Evolutionary conservation across 768 basidiomycete genomes (phyloP).

Genomic region (Termitomyces titanicus): DNA sequence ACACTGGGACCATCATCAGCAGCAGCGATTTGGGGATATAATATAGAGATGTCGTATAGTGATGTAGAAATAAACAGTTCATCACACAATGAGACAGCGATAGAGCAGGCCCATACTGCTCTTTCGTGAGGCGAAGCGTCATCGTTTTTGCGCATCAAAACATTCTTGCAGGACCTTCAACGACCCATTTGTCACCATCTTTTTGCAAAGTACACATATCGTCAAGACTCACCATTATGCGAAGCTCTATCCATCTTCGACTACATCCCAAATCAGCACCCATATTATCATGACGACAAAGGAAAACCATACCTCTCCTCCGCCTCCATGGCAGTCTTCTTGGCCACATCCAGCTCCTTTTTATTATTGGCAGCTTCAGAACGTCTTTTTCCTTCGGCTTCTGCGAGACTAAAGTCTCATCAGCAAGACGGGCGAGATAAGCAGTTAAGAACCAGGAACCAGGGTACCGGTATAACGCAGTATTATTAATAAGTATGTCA

Average conservation of each 20-base stretch:
- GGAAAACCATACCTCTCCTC: neutral
- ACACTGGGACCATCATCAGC: slow-evolving; percentile 53
- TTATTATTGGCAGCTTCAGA: neutral
- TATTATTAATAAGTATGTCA: no score
- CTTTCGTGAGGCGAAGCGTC: no score
- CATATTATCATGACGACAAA: neutral
- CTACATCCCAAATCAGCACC: neutral
- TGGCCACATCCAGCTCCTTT: neutral
- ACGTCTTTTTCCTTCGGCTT: slow-evolving; percentile 2
- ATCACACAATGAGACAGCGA: slow-evolving; percentile 50
- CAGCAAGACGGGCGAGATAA: neutral
- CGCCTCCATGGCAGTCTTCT: neutral
- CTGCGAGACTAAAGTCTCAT: neutral
- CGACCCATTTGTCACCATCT: no score
- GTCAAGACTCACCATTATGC: no score
- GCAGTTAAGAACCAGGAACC: no score
- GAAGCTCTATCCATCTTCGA: slow-evolving; percentile 6
- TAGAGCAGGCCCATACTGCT: slow-evolving; percentile 45
- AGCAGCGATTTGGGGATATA: slow-evolving; percentile 46
- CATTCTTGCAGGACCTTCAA: no score
- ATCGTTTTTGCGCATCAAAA: no score
- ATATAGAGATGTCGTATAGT: slow-evolving; percentile 32
- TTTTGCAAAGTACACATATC: no score
- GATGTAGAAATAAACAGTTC: slow-evolving; percentile 42
- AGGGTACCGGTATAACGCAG: no score